Evolutionary conservation across 2,329 filamentous ascomycete species (phyloP), one percentile per base, ranked within the genome.

Genomic region (Penicillium sp.): DNA sequence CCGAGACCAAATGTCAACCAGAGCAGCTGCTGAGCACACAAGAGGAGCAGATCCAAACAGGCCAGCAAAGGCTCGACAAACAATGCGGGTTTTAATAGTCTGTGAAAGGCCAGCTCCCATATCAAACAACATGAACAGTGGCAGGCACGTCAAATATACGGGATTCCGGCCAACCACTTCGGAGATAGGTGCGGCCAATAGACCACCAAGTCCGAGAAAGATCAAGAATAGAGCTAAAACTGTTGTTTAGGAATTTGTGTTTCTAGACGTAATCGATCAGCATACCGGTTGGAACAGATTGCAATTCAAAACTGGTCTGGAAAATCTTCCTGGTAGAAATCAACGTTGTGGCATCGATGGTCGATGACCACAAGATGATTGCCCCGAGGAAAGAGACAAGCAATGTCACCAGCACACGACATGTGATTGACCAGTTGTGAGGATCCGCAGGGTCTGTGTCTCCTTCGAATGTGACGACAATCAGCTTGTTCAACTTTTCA

Each of bases 311-410:
- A 11, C 14, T 42, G 3, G 41, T 47, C n/a, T 38, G 31, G 20
- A 30, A 50, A 4, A 37, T 6, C 20, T 45, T 38, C 16, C 59
- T 61, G 2, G 66, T 69, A 29, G 62, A 54, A 2, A 52, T 55
- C 20, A 74, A 55, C 8, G 65, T 70, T 31, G 65, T 65, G n/a
- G 68, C 67, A 46, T 74, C 72, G 28, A 75, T 72, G 0, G 69
- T 65, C 18, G 66, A 70, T 2, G 71, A 63, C 14, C 65, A 71
- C 12, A 74, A 70, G 3, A 69, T 61, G 32, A 71, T 65, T 67
- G 27, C 74, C 65, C 14, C 61, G 45, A 7, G 54, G 55, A 35
- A 65, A 48, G 14, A 64, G 54, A 47, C 23, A 17, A 64, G 39
- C 16, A 44, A 30, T 4, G 64, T 67, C 23, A 58, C 62, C 32